Base-by-base conservation (phyloP, 495 filamentous ascomycete genomes). In the Coniosporium apollinis region DNA sequence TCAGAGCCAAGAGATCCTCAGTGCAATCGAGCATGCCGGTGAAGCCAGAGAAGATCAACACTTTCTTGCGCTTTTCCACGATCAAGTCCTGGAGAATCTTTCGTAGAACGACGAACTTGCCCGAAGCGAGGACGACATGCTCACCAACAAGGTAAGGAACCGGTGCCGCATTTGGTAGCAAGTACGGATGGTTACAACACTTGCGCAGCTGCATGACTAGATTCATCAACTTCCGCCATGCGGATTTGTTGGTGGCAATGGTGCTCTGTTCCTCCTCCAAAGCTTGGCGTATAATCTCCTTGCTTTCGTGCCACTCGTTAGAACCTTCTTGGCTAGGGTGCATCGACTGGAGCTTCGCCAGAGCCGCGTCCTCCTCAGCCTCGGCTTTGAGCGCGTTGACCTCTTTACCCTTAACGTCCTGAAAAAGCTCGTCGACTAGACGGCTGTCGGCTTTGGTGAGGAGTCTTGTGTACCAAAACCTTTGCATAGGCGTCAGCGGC, bases 191-290 rank as follows among this genome's bases (percentile, higher is more conserved):
- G 20, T 65, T 68, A 38, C 73, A 79, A 43, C 67, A 67, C 53
- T 77, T 76, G 22, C 72, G 55, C 3, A 79, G 50, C 38, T 79
- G 72, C 66, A 77, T 72, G 4, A 80, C 48, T 1, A 74, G 55
- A 36, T 77, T 78, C 66, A 71, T 68, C 13, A 75, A 46, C 45
- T 65, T 69, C 20, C 57, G 55, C 67, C 69, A 74, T 5, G 56
- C 57, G 4, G 47, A 43, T 15, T 49, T 58, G 30, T 47, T 20
- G 22, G 46, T 55, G 2, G 28, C 43, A 7, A 50, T 47, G 15
- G 56, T 50, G 4, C 51, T 34, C 14, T 56, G 47, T 30, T 66
- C 57, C 10, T 59, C 52, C 34, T 60, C 50, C 26, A 64, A 35
- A 38, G 64, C 56, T 52, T 63, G 55, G 32, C 55, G 41, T 48